Evolutionary conservation across 371 early-diverging fungal genomes (phyloP), one percentile per base, ranked within the genome.

Genomic region (Actinomortierella wolfii): DNA sequence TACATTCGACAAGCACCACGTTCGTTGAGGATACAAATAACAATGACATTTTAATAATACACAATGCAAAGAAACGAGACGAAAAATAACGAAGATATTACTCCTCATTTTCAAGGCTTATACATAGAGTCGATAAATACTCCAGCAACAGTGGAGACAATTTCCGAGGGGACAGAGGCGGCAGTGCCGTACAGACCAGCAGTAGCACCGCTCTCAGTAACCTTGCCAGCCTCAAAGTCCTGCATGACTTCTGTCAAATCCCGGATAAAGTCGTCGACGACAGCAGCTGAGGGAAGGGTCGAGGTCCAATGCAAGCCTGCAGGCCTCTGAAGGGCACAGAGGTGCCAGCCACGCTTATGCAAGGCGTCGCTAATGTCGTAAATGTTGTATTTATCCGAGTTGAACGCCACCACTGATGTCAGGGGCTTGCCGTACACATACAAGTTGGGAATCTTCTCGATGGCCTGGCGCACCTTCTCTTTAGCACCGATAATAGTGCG

Each of bases 141-240:
- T 25, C 81, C 79, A 39, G 93, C 88, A 13, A 96, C 92, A 67
- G 95, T 95, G 50, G 86, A 86, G 17, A 96, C 86, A 25, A 95
- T 89, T 2, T 86, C 85, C 21, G 91, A 80, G 62, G 96, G 95
- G 0, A 96, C 84, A 20, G 86, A 86, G 20, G 94, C 93, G 14
- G 94, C 93, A 57, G 93, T 91, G 24, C 97, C 97, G 56, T 96
- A 96, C 57, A 96, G 88, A 43, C 94, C 94, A 21, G 94, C 92
- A 5, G 93, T 86, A 15, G 86, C 87, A 20, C 91, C 90, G 20
- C 84, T 82, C 40, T 90, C 91, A 25, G 76, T 82, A 45, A 76
- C 70, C 14, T 93, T 94, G 59, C 94, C 83, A 8, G 85, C 86
- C 49, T 83, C 76, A 53, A 94, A 78, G 23, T 78, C 80, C 3